Percentiles rank a stretch among this genome's conserved stretches.
Evolutionary conservation across 2,329 filamentous ascomycete species (phyloP).

Genomic region (Trichoderma lentiforme): DNA sequence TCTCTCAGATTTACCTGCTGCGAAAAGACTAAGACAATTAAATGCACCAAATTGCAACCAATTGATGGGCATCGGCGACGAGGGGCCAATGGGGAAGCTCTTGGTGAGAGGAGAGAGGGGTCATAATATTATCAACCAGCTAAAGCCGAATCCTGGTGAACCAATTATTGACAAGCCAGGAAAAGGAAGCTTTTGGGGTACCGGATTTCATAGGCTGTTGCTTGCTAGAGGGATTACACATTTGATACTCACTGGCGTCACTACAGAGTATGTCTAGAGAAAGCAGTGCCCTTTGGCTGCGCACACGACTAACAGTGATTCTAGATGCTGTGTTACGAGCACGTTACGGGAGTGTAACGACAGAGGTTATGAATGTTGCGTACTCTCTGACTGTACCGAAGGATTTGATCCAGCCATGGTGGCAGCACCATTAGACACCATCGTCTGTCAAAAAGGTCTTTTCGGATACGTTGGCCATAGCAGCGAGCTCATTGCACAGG

Average conservation of each 20-base stretch:
- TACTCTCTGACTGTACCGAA: not conserved
- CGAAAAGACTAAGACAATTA: not conserved
- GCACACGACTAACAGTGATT: not conserved
- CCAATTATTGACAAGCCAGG: not conserved
- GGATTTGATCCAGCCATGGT: not conserved
- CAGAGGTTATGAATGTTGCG: constrained; percentile 1
- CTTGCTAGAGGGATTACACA: constrained; percentile 2
- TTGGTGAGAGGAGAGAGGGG: not conserved
- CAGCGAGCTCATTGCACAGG: not conserved
- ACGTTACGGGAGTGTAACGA: not conserved
- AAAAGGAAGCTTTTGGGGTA: constrained; percentile 7
- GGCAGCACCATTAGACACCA: not conserved
- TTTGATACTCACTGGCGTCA: not conserved
- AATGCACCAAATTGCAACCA: not conserved
- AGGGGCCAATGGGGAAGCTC: not conserved
- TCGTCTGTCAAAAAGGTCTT: not conserved
- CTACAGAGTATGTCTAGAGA: not conserved
- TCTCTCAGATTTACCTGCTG: not conserved
- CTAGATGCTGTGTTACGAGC: not conserved
- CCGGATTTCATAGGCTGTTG: not conserved
- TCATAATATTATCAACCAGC: not conserved
- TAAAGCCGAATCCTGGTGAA: not conserved
- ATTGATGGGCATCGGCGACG: not conserved
- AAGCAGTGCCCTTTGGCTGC: not conserved
- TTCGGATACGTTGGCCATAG: not conserved